Conservation (phyloP, 2,329 filamentous ascomycete species). For the Cordyceps tenuipes region DNA sequence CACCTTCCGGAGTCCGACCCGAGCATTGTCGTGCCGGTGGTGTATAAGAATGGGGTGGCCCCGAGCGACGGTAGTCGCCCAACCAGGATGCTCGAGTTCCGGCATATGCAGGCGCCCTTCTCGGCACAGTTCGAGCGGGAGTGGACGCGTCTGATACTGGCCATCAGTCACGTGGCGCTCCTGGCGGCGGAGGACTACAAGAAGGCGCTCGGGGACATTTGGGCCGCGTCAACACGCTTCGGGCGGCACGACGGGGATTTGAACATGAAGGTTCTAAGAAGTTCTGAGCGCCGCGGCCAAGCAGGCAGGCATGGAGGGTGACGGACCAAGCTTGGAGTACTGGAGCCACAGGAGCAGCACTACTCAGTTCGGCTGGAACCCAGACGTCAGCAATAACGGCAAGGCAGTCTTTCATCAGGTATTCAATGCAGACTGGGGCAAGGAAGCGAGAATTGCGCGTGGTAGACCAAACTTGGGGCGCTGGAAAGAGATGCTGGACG, state of each 20-base stretch:
- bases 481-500: no score
- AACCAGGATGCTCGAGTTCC: constrained; percentile 14
- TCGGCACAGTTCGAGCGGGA: constrained; percentile 8
- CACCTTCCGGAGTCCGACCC: neutral
- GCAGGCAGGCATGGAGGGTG: neutral
- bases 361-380: neutral
- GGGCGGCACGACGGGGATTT: neutral
- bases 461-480: no score
- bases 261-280: neutral
- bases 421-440: no score
- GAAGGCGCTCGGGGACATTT: neutral
- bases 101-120: constrained; percentile 15
- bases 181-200: constrained; percentile 10
- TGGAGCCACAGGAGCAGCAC: neutral
- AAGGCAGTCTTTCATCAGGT: neutral
- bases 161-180: constrained; percentile 12
- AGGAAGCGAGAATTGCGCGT: no score
- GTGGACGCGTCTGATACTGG: constrained; percentile 13
- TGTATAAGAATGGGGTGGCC: neutral
- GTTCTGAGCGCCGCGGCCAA: neutral
- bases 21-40: neutral
- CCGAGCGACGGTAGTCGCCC: no score
- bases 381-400: neutral
- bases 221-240: neutral
- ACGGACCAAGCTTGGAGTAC: neutral